phyloP scores from a whole-genome alignment of 164 flowering plant species.

The Chloranthus sessilifolius region DNA sequence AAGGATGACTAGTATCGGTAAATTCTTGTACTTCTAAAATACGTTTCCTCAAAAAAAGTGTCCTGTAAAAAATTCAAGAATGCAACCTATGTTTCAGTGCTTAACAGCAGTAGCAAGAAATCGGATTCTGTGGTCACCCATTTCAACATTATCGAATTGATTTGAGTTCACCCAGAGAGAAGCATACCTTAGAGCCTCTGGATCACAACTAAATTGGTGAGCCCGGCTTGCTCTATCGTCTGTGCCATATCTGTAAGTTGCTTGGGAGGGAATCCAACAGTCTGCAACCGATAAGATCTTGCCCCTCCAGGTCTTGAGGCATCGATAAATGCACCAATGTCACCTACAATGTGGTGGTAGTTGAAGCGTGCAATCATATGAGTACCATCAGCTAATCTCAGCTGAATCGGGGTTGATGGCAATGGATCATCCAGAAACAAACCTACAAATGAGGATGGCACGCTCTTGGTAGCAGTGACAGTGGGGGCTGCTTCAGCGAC shows the following conservation, averaged over 20 bases:
- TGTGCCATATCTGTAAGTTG: slow-evolving; percentile 54
- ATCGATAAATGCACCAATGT: slow-evolving; percentile 71
- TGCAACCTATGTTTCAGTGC: no score
- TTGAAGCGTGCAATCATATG: slow-evolving; percentile 83
- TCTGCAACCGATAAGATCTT: slow-evolving; percentile 57
- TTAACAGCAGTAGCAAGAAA: no score
- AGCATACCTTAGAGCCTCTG: slow-evolving; percentile 71
- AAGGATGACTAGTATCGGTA: no score
- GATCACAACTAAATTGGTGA: slow-evolving; percentile 84
- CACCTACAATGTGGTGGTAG: slow-evolving; percentile 61
- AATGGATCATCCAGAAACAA: slow-evolving; percentile 46
- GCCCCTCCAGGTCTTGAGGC: slow-evolving; percentile 65
- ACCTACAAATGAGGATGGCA: slow-evolving; percentile 48
- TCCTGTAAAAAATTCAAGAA: no score
- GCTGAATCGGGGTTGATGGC: slow-evolving; percentile 80
- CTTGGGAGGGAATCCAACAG: slow-evolving; percentile 89
- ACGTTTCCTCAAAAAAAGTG: no score
- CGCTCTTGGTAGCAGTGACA: slow-evolving; percentile 22
- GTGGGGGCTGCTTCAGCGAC: slow-evolving; percentile 17
- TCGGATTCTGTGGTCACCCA: no score
- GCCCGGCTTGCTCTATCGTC: slow-evolving; percentile 87
- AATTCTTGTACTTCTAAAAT: no score
- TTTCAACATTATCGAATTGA: no score
- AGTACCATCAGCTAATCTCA: slow-evolving; percentile 82
- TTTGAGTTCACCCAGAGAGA: no score